Base-by-base conservation (phyloP, 1,284 basidiomycete species). In the Ustilago esculenta region DNA sequence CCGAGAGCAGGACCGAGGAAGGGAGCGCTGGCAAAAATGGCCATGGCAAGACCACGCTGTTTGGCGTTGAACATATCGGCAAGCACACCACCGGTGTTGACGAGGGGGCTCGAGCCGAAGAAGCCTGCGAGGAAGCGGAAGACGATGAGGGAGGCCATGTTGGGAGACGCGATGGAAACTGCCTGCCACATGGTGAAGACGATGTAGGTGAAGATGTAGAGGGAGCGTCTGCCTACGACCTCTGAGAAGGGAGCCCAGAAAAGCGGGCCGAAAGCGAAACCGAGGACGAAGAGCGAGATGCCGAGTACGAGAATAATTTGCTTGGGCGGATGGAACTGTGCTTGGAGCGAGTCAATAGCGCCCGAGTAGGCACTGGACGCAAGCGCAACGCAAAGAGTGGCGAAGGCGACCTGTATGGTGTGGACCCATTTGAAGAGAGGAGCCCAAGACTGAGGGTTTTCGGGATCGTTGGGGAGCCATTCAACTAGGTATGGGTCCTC, bases 11-110 rank as follows among this genome's bases (percentile, higher is more conserved):
- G 90, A 7, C 89, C 90, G 6, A 89, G 88, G 75, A 92, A 92
- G 0, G 91, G 91, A 1, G 90, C 89, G 6, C 90, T 79, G 1
- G 87, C 85, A 72, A 90, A 91, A 45, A 89, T 79, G n/a, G 88
- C 87, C 64, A 91, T 83, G 1, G 90, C 90, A 50, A 87, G 86
- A 7, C 90, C 90, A 41, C 90, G 85, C 36, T 85, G 85, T 57
- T 86, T 86, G 0, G 86, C 85, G 66, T 89, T 88, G 89, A 90
- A 92, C 52, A 86, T 81, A 61, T 85, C 84, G 12, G 88, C 86
- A 24, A 91, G 79, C n/a, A 86, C 59, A 1, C 84, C 85, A 6
- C 86, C 85, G 0, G 83, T 82, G 67, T 84, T 85, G 35, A 85
- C 85, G 18, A 86, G 71, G 0, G 85, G 84, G 0, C 83, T 82